Evolutionary conservation across 1,284 basidiomycete species (phyloP).

Genomic region (Microbotryomycetes sp.): DNA sequence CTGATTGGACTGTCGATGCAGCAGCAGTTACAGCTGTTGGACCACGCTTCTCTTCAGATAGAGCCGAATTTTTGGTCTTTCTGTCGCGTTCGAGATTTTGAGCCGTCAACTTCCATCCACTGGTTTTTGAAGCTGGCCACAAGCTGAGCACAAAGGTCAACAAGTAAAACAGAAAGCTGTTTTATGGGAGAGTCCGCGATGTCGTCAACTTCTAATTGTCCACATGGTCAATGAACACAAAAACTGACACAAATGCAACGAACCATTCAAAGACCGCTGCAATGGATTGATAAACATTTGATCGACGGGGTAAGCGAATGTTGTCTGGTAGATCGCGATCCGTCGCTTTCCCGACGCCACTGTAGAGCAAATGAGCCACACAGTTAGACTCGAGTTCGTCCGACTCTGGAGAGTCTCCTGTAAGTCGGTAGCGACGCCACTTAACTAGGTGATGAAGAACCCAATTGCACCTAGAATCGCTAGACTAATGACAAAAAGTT

Average conservation of each 20-base stretch:
- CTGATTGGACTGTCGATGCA: too few species aligned
- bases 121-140: conserved; percentile 41
- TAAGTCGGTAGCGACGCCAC: conserved; percentile 46
- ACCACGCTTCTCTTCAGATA: too few species aligned
- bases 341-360: neutral
- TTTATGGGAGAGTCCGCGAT: neutral
- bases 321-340: neutral
- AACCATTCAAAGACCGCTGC: conserved; percentile 47
- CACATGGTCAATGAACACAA: conserved; percentile 40
- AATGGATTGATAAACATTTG: conserved; percentile 44
- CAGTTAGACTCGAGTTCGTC: too few species aligned
- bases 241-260: conserved; percentile 42
- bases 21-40: too few species aligned
- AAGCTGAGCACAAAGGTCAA: conserved; percentile 40
- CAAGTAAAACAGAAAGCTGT: conserved; percentile 41
- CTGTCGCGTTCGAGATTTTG: too few species aligned
- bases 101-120: too few species aligned
- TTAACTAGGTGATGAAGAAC: neutral
- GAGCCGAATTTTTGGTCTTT: too few species aligned
- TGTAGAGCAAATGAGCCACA: neutral
- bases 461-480: conserved; percentile 29
- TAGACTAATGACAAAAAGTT: conserved; percentile 43
- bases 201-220: neutral
- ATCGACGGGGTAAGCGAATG: conserved; percentile 14
- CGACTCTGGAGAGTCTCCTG: conserved; percentile 35